Base-by-base conservation (phyloP, 2,329 filamentous ascomycete species). In the Fusarium tanahbumbuense region DNA sequence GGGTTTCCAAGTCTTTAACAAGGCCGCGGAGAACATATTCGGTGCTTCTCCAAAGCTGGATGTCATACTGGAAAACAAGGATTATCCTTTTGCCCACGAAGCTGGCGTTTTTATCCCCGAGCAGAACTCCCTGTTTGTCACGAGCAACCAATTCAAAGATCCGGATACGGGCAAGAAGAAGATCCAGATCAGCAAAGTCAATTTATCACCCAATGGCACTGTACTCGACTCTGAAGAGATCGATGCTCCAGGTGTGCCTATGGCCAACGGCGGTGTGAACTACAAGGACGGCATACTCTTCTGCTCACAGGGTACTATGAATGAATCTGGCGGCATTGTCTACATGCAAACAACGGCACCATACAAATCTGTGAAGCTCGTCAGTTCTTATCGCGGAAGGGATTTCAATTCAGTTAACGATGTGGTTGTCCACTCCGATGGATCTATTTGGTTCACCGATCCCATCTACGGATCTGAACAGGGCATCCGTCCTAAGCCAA, bases 261-360 rank as follows among this genome's bases (percentile, higher is more conserved):
- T 86, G 82, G 81, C 80, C 9, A 86, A 86, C 50, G 84, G 84
- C 22, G 84, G 83, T 9, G 79, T 85, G 40, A 86, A 85, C 59
- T 83, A 83, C 74, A 68, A 76, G 2, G 76, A 78, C 11, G 75
- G 79, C 12, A 57, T 84, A 7, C 72, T 84, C 9, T 80, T 83
- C 55, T 84, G 82, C 62, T 77, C 79, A 0, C 82, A 84, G 52
- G 82, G 83, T 6, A 68, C 76, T 4, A 20, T 64, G 41, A 59
- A 66, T 1, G 53, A 16, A 2, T 25, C 67, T 0, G 75, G 78
- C 7, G 77, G 79, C 1, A 70, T 82, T 6, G 74, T 76, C 8
- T 73, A 66, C 4, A 81, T 81, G 79, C 69, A 77, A 11, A n/a
- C 73, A 6, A 53, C 62, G 15, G 68, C 79, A 5, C 80, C 80